These are phyloP conservation scores for Schizopora paradoxa DNA, from an alignment of 1,284 basidiomycete genomes.

Conservation along the genomic window DNA sequence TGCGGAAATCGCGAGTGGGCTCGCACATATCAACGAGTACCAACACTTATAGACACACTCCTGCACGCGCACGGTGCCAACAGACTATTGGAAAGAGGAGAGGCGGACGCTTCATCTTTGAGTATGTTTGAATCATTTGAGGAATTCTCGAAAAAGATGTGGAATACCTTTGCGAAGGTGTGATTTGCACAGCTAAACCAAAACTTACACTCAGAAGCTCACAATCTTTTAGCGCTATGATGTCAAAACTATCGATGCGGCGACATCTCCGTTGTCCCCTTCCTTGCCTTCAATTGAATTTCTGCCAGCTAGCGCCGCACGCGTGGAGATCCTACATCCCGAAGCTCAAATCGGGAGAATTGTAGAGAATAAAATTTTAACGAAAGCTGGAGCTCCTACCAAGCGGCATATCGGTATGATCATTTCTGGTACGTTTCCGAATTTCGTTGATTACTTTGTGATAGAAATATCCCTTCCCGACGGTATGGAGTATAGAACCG, in stretches of 20 bases:
- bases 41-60: constrained; percentile 36
- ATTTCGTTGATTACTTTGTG: constrained; percentile 1
- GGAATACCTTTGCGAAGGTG: constrained; percentile 35
- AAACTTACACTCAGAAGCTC: no score
- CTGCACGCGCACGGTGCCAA: constrained; percentile 37
- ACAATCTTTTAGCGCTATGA: background rate
- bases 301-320: constrained; percentile 30
- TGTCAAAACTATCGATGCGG: background rate
- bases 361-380: constrained; percentile 36
- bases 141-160: constrained; percentile 38
- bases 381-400: constrained; percentile 32
- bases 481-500: constrained; percentile 36
- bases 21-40: constrained; percentile 46
- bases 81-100: constrained; percentile 36
- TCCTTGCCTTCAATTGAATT: no score
- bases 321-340: constrained; percentile 33
- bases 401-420: constrained; percentile 40
- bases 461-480: constrained; percentile 43
- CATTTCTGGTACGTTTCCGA: background rate
- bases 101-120: constrained; percentile 38
- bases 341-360: constrained; percentile 38
- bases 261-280: background rate
- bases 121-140: constrained; percentile 45
- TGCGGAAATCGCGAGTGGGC: constrained; percentile 53
- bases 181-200: background rate